Conservation (phyloP, 2,329 filamentous ascomycete species). For the Talaromyces rugulosus region DNA sequence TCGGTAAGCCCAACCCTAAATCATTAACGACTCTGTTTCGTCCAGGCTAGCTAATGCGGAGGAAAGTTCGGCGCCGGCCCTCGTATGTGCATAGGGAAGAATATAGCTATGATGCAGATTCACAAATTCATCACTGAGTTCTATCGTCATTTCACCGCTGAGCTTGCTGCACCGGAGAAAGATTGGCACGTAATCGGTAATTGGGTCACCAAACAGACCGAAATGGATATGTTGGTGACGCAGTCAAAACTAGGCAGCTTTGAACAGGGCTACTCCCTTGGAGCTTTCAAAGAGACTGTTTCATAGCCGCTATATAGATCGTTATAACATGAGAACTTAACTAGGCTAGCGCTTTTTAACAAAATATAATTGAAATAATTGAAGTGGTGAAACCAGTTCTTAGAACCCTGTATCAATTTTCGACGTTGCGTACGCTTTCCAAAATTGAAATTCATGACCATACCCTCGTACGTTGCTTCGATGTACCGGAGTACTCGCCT, state of each 20-base stretch:
- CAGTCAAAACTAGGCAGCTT: not conserved
- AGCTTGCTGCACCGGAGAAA: not conserved
- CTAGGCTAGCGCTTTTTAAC: no score
- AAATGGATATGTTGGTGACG: not conserved
- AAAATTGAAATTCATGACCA: not conserved
- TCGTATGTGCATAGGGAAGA: constrained; percentile 15
- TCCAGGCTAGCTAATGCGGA: not conserved
- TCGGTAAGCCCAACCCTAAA: not conserved
- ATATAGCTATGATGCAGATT: constrained; percentile 17
- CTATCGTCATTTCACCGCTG: constrained; percentile 2
- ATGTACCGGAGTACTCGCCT: not conserved
- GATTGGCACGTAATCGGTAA: not conserved
- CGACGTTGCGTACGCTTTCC: not conserved
- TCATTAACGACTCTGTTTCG: not conserved
- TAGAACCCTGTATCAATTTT: not conserved
- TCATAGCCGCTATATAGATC: not conserved
- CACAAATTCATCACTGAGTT: constrained; percentile 15
- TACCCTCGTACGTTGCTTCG: not conserved
- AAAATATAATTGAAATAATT: no score
- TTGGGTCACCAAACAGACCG: not conserved
- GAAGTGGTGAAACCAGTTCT: no score
- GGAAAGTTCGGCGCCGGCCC: constrained; percentile 17
- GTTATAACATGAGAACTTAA: no score
- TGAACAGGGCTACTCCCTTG: not conserved
- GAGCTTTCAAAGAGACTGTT: not conserved